A percentile compares a stretch with the other conserved stretches of the same genome.
These are phyloP conservation scores for Penicillium italicum DNA, from an alignment of 2,329 filamentous ascomycete genomes.

Conservation along the genomic window DNA sequence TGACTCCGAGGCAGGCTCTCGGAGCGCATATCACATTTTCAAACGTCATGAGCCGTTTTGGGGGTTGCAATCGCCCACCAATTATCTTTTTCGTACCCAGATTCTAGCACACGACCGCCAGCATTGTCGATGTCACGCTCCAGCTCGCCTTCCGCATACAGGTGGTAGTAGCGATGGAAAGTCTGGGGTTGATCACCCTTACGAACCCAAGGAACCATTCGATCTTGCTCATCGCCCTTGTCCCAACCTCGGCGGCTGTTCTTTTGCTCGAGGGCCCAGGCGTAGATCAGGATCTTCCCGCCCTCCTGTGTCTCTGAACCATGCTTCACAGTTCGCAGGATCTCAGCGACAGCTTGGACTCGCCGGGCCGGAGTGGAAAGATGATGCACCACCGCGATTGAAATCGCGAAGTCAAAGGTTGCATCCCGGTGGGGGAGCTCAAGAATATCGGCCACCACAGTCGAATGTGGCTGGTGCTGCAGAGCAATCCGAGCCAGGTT, in stretches of 20 bases:
- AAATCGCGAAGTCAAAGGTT: slow-evolving; percentile 81
- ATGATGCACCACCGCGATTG: slow-evolving; percentile 92
- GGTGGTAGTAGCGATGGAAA: slow-evolving; percentile 89
- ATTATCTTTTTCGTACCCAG: slow-evolving; percentile 94
- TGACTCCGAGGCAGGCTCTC: slow-evolving; percentile 32
- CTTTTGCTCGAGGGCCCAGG: slow-evolving; percentile 94
- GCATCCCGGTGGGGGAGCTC: slow-evolving; percentile 69
- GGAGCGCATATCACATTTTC: slow-evolving; percentile 14
- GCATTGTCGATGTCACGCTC: slow-evolving; percentile 72
- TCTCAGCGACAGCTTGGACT: slow-evolving; percentile 65
- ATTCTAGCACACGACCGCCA: slow-evolving; percentile 70
- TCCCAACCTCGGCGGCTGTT: slow-evolving; percentile 85
- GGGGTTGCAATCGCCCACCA: slow-evolving; percentile 79
- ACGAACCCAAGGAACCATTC: slow-evolving; percentile 94
- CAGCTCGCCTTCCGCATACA: slow-evolving; percentile 82
- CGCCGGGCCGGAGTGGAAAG: slow-evolving; percentile 73
- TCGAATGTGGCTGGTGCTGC: slow-evolving; percentile 59
- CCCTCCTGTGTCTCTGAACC: slow-evolving; percentile 27
- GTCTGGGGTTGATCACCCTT: slow-evolving; percentile 48
- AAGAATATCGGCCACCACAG: slow-evolving; percentile 76
- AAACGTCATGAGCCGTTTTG: slow-evolving; percentile 18
- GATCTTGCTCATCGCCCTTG: slow-evolving; percentile 77
- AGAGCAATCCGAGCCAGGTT: slow-evolving; percentile 58
- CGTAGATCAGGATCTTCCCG: slow-evolving; percentile 76
- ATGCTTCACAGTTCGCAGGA: slow-evolving; percentile 62